Conservation (phyloP, 768 basidiomycete genomes). For the Suillus brevipes region DNA sequence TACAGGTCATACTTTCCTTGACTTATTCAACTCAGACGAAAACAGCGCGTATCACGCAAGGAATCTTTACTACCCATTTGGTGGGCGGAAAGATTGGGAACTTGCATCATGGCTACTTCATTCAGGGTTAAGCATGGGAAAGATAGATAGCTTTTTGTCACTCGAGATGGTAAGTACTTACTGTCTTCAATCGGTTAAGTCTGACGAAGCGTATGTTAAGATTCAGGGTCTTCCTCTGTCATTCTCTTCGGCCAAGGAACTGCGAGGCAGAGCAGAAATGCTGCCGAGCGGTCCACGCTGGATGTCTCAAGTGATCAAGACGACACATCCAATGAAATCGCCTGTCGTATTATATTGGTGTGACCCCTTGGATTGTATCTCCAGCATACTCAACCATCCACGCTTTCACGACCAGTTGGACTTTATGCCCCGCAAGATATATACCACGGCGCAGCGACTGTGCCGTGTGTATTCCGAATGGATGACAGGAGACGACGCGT, state of each 20-base stretch:
- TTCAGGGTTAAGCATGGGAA: neutral
- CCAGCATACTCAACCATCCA: neutral
- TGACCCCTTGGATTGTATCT: neutral
- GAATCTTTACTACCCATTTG: neutral
- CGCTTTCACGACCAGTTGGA: constrained; percentile 21
- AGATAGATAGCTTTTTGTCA: neutral
- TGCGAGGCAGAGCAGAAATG: too few species aligned
- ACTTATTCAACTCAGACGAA: neutral
- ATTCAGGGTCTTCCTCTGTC: too few species aligned
- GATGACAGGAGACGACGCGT: too few species aligned
- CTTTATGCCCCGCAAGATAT: constrained; percentile 19
- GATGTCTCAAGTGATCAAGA: too few species aligned
- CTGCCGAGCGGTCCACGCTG: too few species aligned
- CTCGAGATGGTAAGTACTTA: neutral
- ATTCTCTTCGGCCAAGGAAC: too few species aligned
- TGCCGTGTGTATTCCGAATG: constrained; percentile 20
- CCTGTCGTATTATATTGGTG: neutral
- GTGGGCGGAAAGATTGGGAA: neutral
- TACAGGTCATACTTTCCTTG: neutral
- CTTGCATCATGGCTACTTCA: neutral
- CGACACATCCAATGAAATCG: too few species aligned
- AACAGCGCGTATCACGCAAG: neutral
- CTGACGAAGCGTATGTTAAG: neutral
- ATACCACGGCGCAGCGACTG: constrained; percentile 5
- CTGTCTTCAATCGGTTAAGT: neutral